Evolutionary conservation across 2,329 filamentous ascomycete species (phyloP), one percentile per base, ranked within the genome.

Genomic region (Hyphodiscus sp.): DNA sequence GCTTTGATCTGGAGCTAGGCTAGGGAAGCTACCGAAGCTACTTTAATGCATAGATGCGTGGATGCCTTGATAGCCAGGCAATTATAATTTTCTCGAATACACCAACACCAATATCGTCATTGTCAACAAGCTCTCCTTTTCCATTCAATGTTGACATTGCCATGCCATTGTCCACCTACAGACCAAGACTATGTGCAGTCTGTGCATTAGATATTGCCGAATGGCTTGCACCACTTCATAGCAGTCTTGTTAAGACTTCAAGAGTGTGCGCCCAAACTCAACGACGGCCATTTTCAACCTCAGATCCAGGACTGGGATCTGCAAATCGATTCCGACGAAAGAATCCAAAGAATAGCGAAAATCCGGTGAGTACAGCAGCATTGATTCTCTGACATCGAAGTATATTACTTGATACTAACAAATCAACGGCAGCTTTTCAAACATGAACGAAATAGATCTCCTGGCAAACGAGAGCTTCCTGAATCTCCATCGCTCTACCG

Each of bases 131-230:
- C 23, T 26, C 23, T 8, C 23, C 8, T 26, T 26, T 26, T 26
- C 23, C 23, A 26, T 26, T 26, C 23, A 4, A 4, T 26, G 23
- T 26, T 26, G 23, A 26, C 23, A 41, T 49, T 61, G 62, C 66
- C 62, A 75, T 76, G 74, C 70, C 67, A 66, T 59, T 64, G 67
- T 69, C 71, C 63, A 63, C 62, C 51, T 62, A 61, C 50, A 66
- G 58, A 62, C 63, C 66, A 60, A 68, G 65, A 47, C 63, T 63
- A 63, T 75, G 73, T 68, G 66, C 74, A 41, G 65, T 73, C 58
- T 73, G 71, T 64, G 60, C 67, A 29, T 70, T 73, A 55, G 68
- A 66, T 58, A 59, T 65, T 41, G 55, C 64, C 29, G 51, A 64
- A 59, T 62, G 63, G 60, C 57, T 29, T 20, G 43, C 30, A 20